phyloP scores from a whole-genome alignment of 192 early-diverging fungal species.

The Backusella sp. region DNA sequence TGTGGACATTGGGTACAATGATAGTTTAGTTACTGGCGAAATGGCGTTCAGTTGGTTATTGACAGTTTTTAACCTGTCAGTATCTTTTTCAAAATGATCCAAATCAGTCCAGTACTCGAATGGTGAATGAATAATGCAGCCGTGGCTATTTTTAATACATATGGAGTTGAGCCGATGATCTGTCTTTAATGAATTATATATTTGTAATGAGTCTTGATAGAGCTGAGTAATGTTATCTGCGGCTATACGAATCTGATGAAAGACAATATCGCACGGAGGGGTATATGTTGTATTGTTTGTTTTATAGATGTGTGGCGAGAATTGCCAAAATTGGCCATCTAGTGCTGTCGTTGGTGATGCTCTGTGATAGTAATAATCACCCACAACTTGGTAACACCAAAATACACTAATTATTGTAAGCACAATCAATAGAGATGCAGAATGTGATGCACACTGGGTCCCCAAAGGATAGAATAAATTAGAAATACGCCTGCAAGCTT shows the following conservation, averaged over 20 bases:
- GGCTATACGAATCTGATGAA: constrained; percentile 17
- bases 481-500: neutral
- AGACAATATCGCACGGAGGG: neutral
- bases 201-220: neutral
- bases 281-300: neutral
- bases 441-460: neutral
- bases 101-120: constrained; percentile 50
- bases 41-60: neutral
- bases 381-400: constrained; percentile 2
- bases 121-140: constrained; percentile 62
- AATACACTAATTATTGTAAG: neutral
- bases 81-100: constrained; percentile 2
- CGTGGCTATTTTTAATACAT: neutral
- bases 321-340: constrained; percentile 20
- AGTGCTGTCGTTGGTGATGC: neutral
- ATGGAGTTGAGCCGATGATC: neutral
- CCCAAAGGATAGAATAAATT: constrained; percentile 14
- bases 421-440: neutral
- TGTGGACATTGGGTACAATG: constrained; percentile 22
- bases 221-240: neutral
- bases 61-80: neutral
- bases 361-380: neutral
- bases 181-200: neutral
- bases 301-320: constrained; percentile 8
- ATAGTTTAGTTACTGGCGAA: constrained; percentile 6